phyloP scores from a whole-genome alignment of 106 monocot species.

The Iris macrosiphon region DNA sequence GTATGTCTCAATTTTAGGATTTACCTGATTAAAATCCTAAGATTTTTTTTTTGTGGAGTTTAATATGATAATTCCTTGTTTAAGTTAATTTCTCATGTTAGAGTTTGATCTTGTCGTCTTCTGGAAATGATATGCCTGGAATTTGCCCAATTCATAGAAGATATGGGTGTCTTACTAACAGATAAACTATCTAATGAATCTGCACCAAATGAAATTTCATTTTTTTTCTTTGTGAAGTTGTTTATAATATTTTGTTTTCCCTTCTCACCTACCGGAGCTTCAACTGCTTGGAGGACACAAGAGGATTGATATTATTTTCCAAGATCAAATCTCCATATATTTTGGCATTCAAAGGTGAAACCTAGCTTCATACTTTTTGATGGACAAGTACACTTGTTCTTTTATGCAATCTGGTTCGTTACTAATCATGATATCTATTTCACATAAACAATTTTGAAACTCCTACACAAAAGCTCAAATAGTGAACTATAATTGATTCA shows the following conservation, averaged over 20 bases:
- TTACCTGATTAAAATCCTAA: too few relatives aligned
- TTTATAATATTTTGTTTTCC: neutral
- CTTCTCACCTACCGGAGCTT: conserved; percentile 6
- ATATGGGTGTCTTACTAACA: neutral
- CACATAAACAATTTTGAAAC: too few relatives aligned
- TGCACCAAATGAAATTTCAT: conserved; percentile 1
- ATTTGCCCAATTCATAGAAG: conserved; percentile 12
- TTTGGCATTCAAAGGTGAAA: conserved; percentile 4
- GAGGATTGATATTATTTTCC: neutral
- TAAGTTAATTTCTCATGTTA: too few relatives aligned
- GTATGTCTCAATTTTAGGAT: too few relatives aligned
- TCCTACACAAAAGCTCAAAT: too few relatives aligned
- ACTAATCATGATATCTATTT: too few relatives aligned
- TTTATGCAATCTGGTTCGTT: neutral
- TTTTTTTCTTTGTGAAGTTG: conserved; percentile 6
- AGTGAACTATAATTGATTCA: too few relatives aligned
- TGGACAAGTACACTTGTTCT: neutral
- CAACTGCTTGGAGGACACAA: conserved; percentile 6
- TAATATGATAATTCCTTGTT: too few relatives aligned
- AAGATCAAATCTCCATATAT: neutral
- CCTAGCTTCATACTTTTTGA: conserved; percentile 4
- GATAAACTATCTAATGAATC: conserved; percentile 5
- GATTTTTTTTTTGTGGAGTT: too few relatives aligned
- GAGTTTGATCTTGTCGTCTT: conserved; percentile 9
- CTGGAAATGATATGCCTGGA: conserved; percentile 6